These are phyloP conservation scores for Penicillium pancosmium DNA, from an alignment of 495 filamentous ascomycete species.

Conservation along the genomic window DNA sequence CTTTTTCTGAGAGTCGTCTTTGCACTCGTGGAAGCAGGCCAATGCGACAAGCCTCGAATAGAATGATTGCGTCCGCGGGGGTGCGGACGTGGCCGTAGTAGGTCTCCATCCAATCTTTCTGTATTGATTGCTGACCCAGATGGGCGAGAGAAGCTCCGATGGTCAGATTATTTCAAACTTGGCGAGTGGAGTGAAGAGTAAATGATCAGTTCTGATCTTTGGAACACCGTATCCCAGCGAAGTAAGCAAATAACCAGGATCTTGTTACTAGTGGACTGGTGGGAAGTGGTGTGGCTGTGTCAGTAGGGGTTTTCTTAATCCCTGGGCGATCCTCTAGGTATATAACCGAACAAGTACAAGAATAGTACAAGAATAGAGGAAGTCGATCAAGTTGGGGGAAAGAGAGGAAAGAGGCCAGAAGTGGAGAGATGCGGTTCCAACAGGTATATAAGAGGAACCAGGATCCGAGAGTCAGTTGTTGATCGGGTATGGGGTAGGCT, in stretches of 20 bases:
- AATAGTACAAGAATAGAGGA: constrained; percentile 2
- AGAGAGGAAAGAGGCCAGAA: constrained; percentile 13
- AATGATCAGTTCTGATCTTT: no score
- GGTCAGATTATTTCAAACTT: no score
- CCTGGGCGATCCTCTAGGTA: not conserved
- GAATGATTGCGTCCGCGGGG: constrained; percentile 90
- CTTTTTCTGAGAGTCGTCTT: constrained; percentile 91
- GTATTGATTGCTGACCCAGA: not conserved
- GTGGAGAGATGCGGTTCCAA: constrained; percentile 23
- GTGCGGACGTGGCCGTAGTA: constrained; percentile 92
- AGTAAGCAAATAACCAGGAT: no score
- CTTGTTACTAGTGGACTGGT: no score
- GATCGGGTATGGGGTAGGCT: constrained; percentile 35
- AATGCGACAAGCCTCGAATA: constrained; percentile 94
- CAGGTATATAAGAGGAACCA: constrained; percentile 29
- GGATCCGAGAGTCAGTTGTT: constrained; percentile 25
- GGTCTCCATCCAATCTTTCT: constrained; percentile 76
- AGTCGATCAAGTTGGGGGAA: constrained; percentile 8
- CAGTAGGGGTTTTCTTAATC: not conserved
- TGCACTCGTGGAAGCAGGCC: constrained; percentile 91
- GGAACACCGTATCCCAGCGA: no score
- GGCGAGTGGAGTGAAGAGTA: no score
- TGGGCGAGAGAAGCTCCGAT: no score
- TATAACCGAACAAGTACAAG: not conserved
- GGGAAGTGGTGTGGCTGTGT: no score